Percentiles rank a stretch among this genome's conserved stretches.
Evolutionary conservation across 148 eudicot genomes (phyloP).

Genomic region (Diospyros lotus): DNA sequence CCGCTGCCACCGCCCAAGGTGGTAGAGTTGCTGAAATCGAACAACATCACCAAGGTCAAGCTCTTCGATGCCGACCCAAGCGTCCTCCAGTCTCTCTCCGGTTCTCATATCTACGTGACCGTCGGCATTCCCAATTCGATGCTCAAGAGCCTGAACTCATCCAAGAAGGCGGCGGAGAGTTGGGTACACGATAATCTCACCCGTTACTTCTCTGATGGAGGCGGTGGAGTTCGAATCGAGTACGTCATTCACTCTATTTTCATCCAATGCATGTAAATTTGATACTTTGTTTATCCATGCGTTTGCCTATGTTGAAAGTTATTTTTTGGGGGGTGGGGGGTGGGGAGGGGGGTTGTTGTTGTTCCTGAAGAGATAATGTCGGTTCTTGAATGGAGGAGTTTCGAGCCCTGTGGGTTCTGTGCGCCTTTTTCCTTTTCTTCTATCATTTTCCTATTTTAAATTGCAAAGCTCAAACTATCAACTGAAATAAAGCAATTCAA

Average conservation of each 20-base stretch:
- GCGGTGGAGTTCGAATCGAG: constrained; percentile 48
- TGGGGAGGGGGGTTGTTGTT: not conserved
- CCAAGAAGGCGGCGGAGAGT: constrained; percentile 55
- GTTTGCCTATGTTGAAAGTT: too few relatives aligned
- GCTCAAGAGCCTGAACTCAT: constrained; percentile 58
- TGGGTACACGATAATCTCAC: constrained; percentile 89
- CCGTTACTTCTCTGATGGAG: constrained; percentile 45
- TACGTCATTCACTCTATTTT: constrained; percentile 18
- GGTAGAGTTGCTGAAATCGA: constrained; percentile 61
- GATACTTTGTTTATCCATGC: not conserved
- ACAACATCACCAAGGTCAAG: constrained; percentile 54
- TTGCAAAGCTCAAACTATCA: not conserved
- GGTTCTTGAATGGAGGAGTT: not conserved
- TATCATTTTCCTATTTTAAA: not conserved
- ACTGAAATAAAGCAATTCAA: not conserved
- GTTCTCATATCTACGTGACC: constrained; percentile 49
- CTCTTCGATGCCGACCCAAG: constrained; percentile 57
- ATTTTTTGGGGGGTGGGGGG: not conserved
- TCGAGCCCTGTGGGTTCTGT: not conserved
- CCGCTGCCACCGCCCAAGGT: constrained; percentile 68
- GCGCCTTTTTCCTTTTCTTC: not conserved
- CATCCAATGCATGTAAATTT: not conserved
- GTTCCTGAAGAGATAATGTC: not conserved
- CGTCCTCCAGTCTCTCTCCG: constrained; percentile 58
- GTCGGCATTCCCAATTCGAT: constrained; percentile 76